Evolutionary conservation across 2,329 filamentous ascomycete genomes (phyloP).

Genomic region (Penicillium sp.): DNA sequence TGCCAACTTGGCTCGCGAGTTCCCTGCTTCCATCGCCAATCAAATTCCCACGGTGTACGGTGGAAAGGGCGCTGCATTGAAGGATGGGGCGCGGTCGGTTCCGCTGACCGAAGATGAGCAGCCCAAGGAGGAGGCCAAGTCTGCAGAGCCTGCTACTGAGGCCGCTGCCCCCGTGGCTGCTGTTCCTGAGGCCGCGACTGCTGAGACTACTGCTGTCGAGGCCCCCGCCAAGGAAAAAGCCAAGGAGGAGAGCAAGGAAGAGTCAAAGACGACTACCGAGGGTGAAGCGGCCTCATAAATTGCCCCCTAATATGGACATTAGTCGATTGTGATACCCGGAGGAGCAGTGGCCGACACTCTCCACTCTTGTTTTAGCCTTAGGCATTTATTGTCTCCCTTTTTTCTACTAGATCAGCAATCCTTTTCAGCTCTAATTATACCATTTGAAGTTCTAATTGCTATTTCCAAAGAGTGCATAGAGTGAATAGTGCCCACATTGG

Average conservation of each 20-base stretch:
- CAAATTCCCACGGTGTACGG: constrained; percentile 76
- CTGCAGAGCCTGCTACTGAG: constrained; percentile 9
- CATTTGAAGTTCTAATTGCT: background rate
- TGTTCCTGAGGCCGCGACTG: constrained; percentile 12
- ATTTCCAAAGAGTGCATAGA: background rate
- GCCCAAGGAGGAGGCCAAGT: constrained; percentile 19
- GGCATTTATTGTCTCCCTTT: constrained; percentile 2
- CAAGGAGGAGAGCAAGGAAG: constrained; percentile 6
- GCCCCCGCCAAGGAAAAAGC: constrained; percentile 16
- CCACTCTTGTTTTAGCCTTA: constrained; percentile 15
- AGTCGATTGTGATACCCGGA: constrained; percentile 27
- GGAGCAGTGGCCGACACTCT: constrained; percentile 16
- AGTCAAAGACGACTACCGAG: constrained; percentile 6
- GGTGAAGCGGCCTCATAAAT: constrained; percentile 11
- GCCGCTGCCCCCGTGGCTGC: constrained; percentile 8
- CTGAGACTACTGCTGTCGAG: constrained; percentile 15
- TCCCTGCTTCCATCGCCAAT: constrained; percentile 56
- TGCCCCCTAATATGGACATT: constrained; percentile 13
- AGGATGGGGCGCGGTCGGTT: constrained; percentile 37
- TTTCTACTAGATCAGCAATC: background rate
- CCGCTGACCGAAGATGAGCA: constrained; percentile 21
- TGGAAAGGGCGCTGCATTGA: constrained; percentile 62
- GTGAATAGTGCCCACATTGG: background rate
- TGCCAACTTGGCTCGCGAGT: constrained; percentile 63
- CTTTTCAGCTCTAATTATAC: background rate